phyloP scores from a whole-genome alignment of 2,329 filamentous ascomycete genomes.

The Orbilia blumenaviensis region DNA sequence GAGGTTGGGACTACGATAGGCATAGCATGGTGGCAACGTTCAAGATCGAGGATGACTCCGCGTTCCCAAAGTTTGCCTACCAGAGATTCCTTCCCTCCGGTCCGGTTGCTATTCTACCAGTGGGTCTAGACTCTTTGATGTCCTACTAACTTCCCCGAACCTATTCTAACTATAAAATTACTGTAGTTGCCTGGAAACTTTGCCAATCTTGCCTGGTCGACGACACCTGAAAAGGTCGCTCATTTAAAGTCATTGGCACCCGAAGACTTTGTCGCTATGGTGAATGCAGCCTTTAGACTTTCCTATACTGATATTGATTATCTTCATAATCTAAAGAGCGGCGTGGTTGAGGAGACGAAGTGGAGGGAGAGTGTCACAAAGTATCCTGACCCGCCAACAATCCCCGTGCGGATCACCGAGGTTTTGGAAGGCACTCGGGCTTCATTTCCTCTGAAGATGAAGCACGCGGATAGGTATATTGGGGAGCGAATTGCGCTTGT shows the following conservation, averaged over 20 bases:
- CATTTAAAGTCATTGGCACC: slow-evolving; percentile 78
- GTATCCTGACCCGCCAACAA: slow-evolving; percentile 64
- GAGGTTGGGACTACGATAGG: slow-evolving; percentile 91
- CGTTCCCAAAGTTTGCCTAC: slow-evolving; percentile 78
- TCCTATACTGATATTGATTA: slow-evolving; percentile 80
- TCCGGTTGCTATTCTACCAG: slow-evolving; percentile 86
- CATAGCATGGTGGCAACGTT: slow-evolving; percentile 93
- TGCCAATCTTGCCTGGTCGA: slow-evolving; percentile 93
- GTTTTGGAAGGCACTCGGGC: slow-evolving; percentile 84
- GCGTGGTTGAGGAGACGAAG: slow-evolving; percentile 77
- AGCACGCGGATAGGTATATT: slow-evolving; percentile 93
- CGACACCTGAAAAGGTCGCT: slow-evolving; percentile 79
- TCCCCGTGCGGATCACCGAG: slow-evolving; percentile 73
- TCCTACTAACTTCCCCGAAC: not conserved
- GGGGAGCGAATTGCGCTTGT: slow-evolving; percentile 89
- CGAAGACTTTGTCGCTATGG: slow-evolving; percentile 80
- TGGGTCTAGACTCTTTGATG: slow-evolving; percentile 20
- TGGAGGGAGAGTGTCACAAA: slow-evolving; percentile 74
- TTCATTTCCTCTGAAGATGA: slow-evolving; percentile 88
- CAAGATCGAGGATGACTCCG: slow-evolving; percentile 71
- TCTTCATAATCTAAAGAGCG: slow-evolving; percentile 72
- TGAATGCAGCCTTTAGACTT: slow-evolving; percentile 92
- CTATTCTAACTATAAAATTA: not conserved
- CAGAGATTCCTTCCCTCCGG: slow-evolving; percentile 94
- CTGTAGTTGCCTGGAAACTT: slow-evolving; percentile 75